These are phyloP conservation scores for Cinnamomum chago DNA, from an alignment of 164 flowering plant genomes.

Conservation along the genomic window DNA sequence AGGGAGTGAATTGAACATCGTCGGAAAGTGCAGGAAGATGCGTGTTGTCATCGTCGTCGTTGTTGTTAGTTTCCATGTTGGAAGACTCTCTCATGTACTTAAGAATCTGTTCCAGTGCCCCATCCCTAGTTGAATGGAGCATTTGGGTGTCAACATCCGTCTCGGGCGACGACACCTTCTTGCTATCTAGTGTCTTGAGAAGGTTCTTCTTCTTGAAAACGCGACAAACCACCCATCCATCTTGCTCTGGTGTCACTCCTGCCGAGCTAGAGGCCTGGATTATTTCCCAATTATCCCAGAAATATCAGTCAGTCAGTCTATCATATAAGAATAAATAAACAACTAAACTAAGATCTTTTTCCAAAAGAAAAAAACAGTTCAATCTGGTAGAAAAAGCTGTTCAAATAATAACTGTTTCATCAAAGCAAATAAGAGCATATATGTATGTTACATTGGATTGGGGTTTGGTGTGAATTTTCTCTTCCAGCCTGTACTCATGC, in stretches of 20 bases:
- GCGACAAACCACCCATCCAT: slow-evolving; percentile 92
- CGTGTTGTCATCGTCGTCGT: background rate
- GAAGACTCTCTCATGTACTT: slow-evolving; percentile 28
- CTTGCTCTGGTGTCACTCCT: slow-evolving; percentile 48
- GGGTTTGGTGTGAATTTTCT: slow-evolving; percentile 19
- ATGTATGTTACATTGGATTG: slow-evolving; percentile 26
- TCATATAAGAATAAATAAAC: too few relatives aligned
- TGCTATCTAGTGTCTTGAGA: slow-evolving; percentile 45
- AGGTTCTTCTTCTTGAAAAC: slow-evolving; percentile 80
- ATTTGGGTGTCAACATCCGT: slow-evolving; percentile 10
- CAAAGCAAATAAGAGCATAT: background rate
- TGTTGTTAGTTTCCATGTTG: slow-evolving; percentile 28
- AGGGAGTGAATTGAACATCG: background rate
- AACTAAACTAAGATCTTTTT: background rate
- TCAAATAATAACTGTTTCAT: too few relatives aligned
- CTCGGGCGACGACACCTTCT: slow-evolving; percentile 23
- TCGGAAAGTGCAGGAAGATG: slow-evolving; percentile 6
- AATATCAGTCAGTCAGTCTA: background rate
- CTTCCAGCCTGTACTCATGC: slow-evolving; percentile 92
- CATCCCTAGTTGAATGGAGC: slow-evolving; percentile 30
- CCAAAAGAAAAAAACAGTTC: background rate
- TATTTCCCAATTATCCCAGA: background rate
- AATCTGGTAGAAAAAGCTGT: too few relatives aligned
- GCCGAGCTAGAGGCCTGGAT: slow-evolving; percentile 13
- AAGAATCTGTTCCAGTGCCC: slow-evolving; percentile 61